phyloP scores from a whole-genome alignment of 2,329 filamentous ascomycete genomes.

The Coleophoma eucalyptorum region DNA sequence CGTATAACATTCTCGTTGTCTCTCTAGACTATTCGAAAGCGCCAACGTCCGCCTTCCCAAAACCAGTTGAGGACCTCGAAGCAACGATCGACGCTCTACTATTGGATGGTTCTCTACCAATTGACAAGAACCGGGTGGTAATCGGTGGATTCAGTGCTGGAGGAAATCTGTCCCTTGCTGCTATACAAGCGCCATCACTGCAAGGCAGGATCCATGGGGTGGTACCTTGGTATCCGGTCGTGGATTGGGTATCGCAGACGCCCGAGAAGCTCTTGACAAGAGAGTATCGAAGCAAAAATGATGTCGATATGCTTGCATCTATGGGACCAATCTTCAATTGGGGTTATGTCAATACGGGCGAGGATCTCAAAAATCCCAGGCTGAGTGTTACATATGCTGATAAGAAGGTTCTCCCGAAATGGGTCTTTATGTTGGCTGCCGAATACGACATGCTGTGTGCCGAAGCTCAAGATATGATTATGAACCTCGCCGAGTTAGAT shows the following conservation, averaged over 20 bases:
- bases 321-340: constrained; percentile 9
- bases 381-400: constrained; percentile 14
- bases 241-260: constrained; percentile 33
- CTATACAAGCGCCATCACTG: constrained; percentile 34
- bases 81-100: constrained; percentile 38
- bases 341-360: constrained; percentile 14
- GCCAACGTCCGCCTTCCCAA: constrained; percentile 40
- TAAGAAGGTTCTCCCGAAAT: constrained; percentile 15
- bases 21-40: constrained; percentile 46
- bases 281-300: constrained; percentile 26
- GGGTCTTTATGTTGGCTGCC: constrained; percentile 16
- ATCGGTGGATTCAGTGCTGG: constrained; percentile 48
- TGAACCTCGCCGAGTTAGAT: constrained; percentile 2
- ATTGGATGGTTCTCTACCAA: constrained; percentile 37
- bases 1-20: constrained; percentile 38
- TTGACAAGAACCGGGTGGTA: constrained; percentile 37
- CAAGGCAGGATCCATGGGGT: constrained; percentile 28
- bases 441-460: constrained; percentile 18
- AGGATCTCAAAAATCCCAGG: constrained; percentile 14
- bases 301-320: constrained; percentile 8
- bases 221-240: constrained; percentile 39
- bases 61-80: constrained; percentile 39
- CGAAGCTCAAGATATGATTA: constrained; percentile 5
- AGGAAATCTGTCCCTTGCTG: constrained; percentile 41
- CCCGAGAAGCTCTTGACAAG: constrained; percentile 24